A percentile compares a stretch with the other conserved stretches of the same genome.
phyloP scores from a whole-genome alignment of 306 rosid species.

The Carpinus viminea region DNA sequence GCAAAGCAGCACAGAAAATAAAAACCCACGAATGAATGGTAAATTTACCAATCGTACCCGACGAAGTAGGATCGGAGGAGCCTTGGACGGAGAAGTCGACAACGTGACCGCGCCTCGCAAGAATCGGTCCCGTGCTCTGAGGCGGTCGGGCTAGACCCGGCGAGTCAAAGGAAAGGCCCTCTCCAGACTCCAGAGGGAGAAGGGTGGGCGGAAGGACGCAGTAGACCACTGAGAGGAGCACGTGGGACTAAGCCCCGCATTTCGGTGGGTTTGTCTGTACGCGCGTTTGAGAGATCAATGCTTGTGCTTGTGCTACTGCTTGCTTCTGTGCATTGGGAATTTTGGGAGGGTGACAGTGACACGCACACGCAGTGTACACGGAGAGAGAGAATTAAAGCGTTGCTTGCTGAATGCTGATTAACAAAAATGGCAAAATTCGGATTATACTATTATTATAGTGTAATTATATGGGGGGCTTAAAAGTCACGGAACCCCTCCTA shows the following conservation, averaged over 20 bases:
- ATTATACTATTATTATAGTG: not conserved
- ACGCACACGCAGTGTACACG: too few relatives aligned
- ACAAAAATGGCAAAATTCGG: not conserved
- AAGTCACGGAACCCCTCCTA: too few relatives aligned
- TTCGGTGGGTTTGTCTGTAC: not conserved
- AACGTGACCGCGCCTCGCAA: slow-evolving; percentile 49
- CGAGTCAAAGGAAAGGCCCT: slow-evolving; percentile 52
- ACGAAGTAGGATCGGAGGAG: slow-evolving; percentile 61
- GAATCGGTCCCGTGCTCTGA: slow-evolving; percentile 72
- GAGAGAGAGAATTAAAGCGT: not conserved
- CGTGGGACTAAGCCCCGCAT: slow-evolving; percentile 43
- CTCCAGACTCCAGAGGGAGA: slow-evolving; percentile 66
- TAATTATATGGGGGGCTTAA: too few relatives aligned
- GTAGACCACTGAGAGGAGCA: slow-evolving; percentile 39
- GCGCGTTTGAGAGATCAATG: slow-evolving; percentile 10
- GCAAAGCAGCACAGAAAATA: not conserved
- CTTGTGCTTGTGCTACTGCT: slow-evolving; percentile 5
- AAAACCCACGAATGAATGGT: slow-evolving; percentile 23
- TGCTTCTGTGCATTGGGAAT: slow-evolving; percentile 22
- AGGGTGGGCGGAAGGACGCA: slow-evolving; percentile 38
- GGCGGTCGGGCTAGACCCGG: slow-evolving; percentile 49
- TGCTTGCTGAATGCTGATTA: not conserved
- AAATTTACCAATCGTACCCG: slow-evolving; percentile 62
- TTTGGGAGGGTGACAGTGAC: slow-evolving; percentile 12
- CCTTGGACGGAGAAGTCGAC: slow-evolving; percentile 84